Base-by-base conservation (phyloP, 2,329 filamentous ascomycete species). In the Sclerotinia sclerotiorum region DNA sequence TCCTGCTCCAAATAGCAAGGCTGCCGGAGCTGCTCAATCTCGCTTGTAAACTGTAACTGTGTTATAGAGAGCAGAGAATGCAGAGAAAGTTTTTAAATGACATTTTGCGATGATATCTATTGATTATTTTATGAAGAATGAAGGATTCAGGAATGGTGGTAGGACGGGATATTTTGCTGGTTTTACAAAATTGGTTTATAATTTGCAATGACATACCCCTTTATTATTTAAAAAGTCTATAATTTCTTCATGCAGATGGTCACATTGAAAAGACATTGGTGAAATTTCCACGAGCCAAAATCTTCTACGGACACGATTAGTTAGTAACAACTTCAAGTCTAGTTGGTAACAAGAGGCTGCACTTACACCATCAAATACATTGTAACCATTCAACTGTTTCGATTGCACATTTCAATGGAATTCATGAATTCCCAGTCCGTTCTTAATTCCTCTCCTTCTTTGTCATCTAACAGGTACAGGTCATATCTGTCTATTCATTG, bases 1-100 rank as follows among this genome's bases (percentile, higher is more conserved):
- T 57, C 60, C 65, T n/a, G 65, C 56, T 62, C 65, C 65, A 44
- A 27, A 29, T n/a, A 67, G 65, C 56, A 62, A 61, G 8, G 65
- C 65, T 62, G 55, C 57, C 52, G 65, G 65, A 48, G 51, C 56
- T 52, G 65, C 65, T 24, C 65, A 67, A 61, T 67, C 65, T 62
- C 65, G 56, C 24, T 62, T 67, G 65, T 67, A 67, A 48, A 62
- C 24, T 62, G 32, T 51, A 39, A 49, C 32, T 39, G 4, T 51
- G 21, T 21, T 27, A 35, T 51, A 62, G 19, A 27, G 24, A 39
- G 17, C 5, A 39, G 29, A 5, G 27, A 62, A 39, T n/a, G 13
- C n/a, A 39, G 46, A 39, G 7, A 13, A 49, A 35, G 3, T 19
- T 62, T 27, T 39, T 5, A 24, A 35, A 17, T 39, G 49, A 46